Conservation (phyloP, 768 basidiomycete genomes). For the Xerocomus potaroensis region DNA sequence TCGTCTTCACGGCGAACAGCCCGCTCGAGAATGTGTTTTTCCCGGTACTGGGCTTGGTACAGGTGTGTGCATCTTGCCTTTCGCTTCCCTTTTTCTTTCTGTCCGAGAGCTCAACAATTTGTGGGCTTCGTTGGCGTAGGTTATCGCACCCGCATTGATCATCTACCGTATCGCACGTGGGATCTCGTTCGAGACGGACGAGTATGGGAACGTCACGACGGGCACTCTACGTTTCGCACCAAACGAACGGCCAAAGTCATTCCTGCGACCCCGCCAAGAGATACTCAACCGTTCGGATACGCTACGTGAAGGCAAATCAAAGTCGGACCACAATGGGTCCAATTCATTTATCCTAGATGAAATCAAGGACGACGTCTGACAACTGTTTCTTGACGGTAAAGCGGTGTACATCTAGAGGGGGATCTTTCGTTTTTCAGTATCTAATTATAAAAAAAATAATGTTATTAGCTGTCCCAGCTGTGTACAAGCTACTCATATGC, state of each 20-base stretch:
- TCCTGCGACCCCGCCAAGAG: background rate
- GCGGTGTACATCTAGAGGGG: no score
- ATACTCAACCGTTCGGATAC: slow-evolving; percentile 10
- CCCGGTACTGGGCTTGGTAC: slow-evolving; percentile 18
- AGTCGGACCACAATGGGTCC: slow-evolving; percentile 3
- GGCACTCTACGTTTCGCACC: slow-evolving; percentile 13
- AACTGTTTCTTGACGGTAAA: no score
- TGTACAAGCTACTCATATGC: slow-evolving; percentile 2
- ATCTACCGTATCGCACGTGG: slow-evolving; percentile 20
- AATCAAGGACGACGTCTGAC: slow-evolving; percentile 3
- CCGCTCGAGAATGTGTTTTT: slow-evolving; percentile 24
- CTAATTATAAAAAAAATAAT: no score
- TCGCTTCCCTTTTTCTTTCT: no score
- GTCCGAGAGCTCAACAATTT: no score
- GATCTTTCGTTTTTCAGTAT: no score
- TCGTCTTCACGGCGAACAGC: slow-evolving; percentile 16
- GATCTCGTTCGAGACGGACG: slow-evolving; percentile 18
- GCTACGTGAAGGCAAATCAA: no score
- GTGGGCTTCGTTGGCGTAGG: background rate
- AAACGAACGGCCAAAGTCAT: background rate
- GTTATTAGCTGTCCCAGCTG: no score
- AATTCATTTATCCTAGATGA: slow-evolving; percentile 11
- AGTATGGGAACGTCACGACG: background rate
- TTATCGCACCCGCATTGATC: slow-evolving; percentile 17
- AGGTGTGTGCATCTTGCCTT: slow-evolving; percentile 5